phyloP scores from a whole-genome alignment of 805 yeast genomes.

The Yamadazyma nakazawae region DNA sequence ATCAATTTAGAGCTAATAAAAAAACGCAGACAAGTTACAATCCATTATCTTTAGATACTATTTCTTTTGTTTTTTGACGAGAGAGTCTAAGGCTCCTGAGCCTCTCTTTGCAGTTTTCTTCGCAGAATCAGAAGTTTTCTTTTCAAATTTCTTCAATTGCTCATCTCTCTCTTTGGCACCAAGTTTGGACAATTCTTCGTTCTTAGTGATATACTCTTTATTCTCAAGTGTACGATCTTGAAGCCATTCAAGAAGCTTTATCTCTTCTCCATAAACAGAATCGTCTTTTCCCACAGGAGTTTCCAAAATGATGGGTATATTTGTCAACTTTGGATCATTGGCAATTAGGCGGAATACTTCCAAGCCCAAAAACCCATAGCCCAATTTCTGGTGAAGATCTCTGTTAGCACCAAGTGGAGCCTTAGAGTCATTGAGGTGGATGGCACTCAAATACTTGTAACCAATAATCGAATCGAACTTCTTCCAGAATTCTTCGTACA shows the following conservation, averaged over 20 bases:
- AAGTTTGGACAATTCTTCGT: slow-evolving; percentile 44
- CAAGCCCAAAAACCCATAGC: slow-evolving; percentile 84
- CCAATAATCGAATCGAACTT: slow-evolving; percentile 77
- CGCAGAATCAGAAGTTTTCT: slow-evolving; percentile 36
- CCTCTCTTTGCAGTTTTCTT: slow-evolving; percentile 6
- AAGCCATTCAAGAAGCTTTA: slow-evolving; percentile 79
- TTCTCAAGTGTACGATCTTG: slow-evolving; percentile 55
- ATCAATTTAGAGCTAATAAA: neutral
- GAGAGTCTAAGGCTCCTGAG: slow-evolving; percentile 11
- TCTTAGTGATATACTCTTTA: slow-evolving; percentile 49
- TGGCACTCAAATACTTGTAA: slow-evolving; percentile 65
- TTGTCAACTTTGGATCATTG: slow-evolving; percentile 57
- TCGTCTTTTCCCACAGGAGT: slow-evolving; percentile 77
- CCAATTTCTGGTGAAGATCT: slow-evolving; percentile 87
- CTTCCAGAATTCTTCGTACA: slow-evolving; percentile 67
- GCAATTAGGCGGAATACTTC: slow-evolving; percentile 80
- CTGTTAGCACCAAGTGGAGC: slow-evolving; percentile 88
- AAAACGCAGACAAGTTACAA: neutral
- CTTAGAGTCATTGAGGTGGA: slow-evolving; percentile 93
- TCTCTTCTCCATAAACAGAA: slow-evolving; percentile 71
- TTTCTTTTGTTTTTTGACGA: slow-evolving; percentile 11
- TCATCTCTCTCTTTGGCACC: slow-evolving; percentile 74
- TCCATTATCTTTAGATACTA: neutral
- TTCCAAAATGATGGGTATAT: slow-evolving; percentile 80
- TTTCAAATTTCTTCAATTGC: slow-evolving; percentile 62